Percentiles rank a stretch among this genome's conserved stretches.
phyloP scores from a whole-genome alignment of 495 filamentous ascomycete genomes.

The Penicillium odoratum region DNA sequence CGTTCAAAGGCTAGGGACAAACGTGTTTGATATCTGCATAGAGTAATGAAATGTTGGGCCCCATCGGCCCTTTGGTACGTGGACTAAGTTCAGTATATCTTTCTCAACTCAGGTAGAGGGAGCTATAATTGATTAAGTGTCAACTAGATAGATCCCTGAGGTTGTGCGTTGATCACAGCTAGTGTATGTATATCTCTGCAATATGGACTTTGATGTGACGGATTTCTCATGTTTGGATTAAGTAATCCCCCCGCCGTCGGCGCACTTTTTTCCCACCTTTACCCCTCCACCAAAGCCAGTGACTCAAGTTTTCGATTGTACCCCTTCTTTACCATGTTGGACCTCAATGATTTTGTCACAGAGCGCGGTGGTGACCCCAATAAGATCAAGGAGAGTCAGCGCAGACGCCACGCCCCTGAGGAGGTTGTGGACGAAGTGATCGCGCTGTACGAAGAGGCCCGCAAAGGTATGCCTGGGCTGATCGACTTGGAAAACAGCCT shows the following conservation, averaged over 20 bases:
- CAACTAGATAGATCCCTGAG: not conserved
- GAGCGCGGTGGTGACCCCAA: slow-evolving; percentile 88
- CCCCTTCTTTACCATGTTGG: slow-evolving; percentile 58
- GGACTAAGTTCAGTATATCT: not conserved
- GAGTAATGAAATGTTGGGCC: slow-evolving; percentile 24
- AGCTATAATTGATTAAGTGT: not conserved
- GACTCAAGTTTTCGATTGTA: slow-evolving; percentile 15
- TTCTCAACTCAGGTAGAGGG: not conserved
- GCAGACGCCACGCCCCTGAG: slow-evolving; percentile 73
- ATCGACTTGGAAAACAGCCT: not conserved
- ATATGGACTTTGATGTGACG: not conserved
- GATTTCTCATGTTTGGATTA: not conserved
- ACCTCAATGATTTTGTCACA: slow-evolving; percentile 76
- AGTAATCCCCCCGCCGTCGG: not conserved
- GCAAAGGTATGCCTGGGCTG: slow-evolving; percentile 56
- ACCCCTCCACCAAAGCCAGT: slow-evolving; percentile 29
- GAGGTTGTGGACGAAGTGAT: slow-evolving; percentile 90
- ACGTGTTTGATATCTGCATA: slow-evolving; percentile 24
- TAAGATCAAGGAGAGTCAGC: slow-evolving; percentile 85
- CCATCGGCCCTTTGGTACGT: not conserved
- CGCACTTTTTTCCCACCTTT: slow-evolving; percentile 26
- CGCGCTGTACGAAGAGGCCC: slow-evolving; percentile 81
- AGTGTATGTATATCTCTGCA: not conserved
- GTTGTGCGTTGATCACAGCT: not conserved
- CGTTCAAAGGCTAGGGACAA: slow-evolving; percentile 18